Base-by-base conservation (phyloP, 768 basidiomycete genomes). In the Tylopilus sp. region DNA sequence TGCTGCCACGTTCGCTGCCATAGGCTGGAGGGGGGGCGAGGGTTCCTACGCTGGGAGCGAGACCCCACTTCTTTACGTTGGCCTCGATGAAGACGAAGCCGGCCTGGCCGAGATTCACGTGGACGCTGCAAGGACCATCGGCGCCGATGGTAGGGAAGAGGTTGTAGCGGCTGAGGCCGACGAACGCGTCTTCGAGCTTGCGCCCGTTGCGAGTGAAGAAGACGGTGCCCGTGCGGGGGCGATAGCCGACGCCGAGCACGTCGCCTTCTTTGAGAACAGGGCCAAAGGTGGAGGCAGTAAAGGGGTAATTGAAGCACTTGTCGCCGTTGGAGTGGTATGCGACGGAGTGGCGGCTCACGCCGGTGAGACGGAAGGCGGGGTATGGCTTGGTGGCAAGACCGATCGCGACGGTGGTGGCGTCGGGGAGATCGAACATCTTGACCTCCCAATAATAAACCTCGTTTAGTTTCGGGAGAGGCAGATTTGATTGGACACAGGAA, bases 391-490 rank as follows among this genome's bases (percentile, higher is more conserved):
- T 99, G 17, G 96, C 94, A 33, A 99, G 70, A 31, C 97, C 97
- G 45, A 98, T 83, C 30, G 92, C 85, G n/a, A 97, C 87, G 41
- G 80, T 89, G 10, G 95, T 98, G 3, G 81, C 76, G 55, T 82
- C 77, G 13, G 95, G 93, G 50, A 97, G 87, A 72, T 99, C 97
- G 67, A 94, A 98, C 89, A 98, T 91, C 75, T 99, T 99, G 56
- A 93, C 89, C 69, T 99, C 97, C 91, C 92, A 99, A 69, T 99
- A 99, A 69, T 99, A 99, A 13, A 98, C 94, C 69, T 98, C 97
- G 73, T 99, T 99, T 45, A 98, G 78, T 67, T 98, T 98, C 13
- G 97, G 97, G 4, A 99, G 76, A 3, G 97, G 97, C 11, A 99
- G 78, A 68, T 98, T 99, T 45, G 93, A 96, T 74, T 98, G 92